phyloP scores from a whole-genome alignment of 1,139 yeast species.

The Geotrichum armillariae region DNA sequence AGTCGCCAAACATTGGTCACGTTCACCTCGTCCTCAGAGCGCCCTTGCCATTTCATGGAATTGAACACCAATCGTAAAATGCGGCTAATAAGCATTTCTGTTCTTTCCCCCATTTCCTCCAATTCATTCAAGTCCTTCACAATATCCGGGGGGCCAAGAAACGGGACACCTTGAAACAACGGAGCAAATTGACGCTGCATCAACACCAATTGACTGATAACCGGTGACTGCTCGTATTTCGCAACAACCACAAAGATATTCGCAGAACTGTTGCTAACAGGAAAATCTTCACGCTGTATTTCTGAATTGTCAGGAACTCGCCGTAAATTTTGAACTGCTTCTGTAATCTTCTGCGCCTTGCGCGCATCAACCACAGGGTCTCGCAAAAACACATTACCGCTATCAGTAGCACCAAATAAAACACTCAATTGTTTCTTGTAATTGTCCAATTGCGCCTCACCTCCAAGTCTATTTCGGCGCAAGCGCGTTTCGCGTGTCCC shows the following conservation, averaged over 20 bases:
- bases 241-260: not conserved
- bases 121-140: constrained; percentile 38
- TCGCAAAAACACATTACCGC: not conserved
- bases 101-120: constrained; percentile 31
- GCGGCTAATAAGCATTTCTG: constrained; percentile 39
- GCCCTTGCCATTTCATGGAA: not conserved
- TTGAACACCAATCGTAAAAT: constrained; percentile 41
- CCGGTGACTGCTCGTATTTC: not conserved
- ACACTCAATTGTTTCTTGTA: not conserved
- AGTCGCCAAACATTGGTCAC: not conserved
- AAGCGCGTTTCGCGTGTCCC: not conserved
- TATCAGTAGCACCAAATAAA: not conserved
- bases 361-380: not conserved
- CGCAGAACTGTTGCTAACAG: not conserved
- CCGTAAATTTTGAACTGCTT: not conserved
- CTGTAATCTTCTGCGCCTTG: not conserved
- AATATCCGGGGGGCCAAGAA: constrained; percentile 43
- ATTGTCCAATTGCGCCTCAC: not conserved
- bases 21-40: not conserved
- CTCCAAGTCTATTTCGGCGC: not conserved
- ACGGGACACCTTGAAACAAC: constrained; percentile 37
- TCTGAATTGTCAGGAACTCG: not conserved
- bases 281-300: not conserved
- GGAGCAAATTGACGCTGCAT: constrained; percentile 38
- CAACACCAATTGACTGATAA: constrained; percentile 30